These are phyloP conservation scores for Chytriomyces confervae DNA, from an alignment of 192 early-diverging fungal genomes.

Conservation along the genomic window DNA sequence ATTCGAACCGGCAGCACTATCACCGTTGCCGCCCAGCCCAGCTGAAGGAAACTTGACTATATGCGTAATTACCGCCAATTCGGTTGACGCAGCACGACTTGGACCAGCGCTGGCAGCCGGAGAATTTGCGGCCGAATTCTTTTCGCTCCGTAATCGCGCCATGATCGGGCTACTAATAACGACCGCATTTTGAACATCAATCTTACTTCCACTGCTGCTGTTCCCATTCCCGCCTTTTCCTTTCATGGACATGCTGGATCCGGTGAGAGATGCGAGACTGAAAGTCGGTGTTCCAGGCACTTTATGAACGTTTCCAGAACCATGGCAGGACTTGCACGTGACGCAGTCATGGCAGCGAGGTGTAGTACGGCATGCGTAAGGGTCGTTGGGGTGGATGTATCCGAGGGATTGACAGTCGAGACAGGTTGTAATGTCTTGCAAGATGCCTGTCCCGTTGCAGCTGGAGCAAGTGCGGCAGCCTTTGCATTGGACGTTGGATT, in stretches of 20 bases:
- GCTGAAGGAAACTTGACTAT: not conserved
- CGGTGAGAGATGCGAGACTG: slow-evolving; percentile 2
- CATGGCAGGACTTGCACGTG: slow-evolving; percentile 22
- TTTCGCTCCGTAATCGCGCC: not conserved
- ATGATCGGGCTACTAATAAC: not conserved
- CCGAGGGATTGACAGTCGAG: slow-evolving; percentile 34
- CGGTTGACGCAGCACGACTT: not conserved
- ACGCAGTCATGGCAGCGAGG: slow-evolving; percentile 10
- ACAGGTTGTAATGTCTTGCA: slow-evolving; percentile 8
- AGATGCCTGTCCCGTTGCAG: slow-evolving; percentile 26
- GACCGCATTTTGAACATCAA: not conserved
- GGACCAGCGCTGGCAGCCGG: not conserved
- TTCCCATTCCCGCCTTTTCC: not conserved
- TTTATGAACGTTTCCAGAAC: slow-evolving; percentile 16
- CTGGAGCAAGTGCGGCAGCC: slow-evolving; percentile 3
- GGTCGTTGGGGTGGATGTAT: slow-evolving; percentile 34
- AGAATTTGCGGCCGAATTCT: not conserved
- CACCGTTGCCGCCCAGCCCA: not conserved
- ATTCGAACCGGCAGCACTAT: too few species aligned
- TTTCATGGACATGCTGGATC: not conserved
- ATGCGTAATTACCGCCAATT: not conserved
- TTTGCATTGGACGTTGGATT: slow-evolving; percentile 28
- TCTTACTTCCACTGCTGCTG: not conserved
- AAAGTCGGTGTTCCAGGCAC: not conserved
- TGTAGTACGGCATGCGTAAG: slow-evolving; percentile 23